Base-by-base conservation (phyloP, 495 filamentous ascomycete genomes). In the Evernia prunastri region DNA sequence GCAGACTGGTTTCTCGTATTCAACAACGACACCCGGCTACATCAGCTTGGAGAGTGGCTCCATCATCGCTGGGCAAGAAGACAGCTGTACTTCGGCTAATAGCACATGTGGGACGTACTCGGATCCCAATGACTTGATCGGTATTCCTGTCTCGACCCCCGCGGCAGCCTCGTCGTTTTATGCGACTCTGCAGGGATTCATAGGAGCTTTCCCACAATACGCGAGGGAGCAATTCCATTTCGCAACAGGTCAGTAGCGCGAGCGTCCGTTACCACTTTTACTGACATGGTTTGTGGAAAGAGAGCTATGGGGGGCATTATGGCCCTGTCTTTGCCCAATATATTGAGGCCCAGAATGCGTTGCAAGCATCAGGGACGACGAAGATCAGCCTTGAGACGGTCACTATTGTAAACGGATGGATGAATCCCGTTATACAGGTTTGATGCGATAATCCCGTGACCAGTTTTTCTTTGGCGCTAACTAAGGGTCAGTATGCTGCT, bases 281-380 rank as follows among this genome's bases (percentile, higher is more conserved):
- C 47, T 51, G 47, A 51, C 12, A 29, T 29, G 8, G 6, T 6
- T 3, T 15, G 12, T 15, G 27, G 25, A 3, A 17, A 53, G 49
- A 53, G 27, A 31, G 27, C 5, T 89, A 89, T 65, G 87, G 87
- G 17, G 86, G 86, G 2, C 85, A 85, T 37, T 89, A 88, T 56
- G 87, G 85, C 0, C 87, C 86, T 0, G 75, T 83, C 2, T 88
- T 86, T 66, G 80, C 83, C 42, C 77, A 82, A 20, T 89, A 84
- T 68, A 83, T 89, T 68, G 81, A 88, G 63, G 71, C 82, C 61
- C 86, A 89, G 70, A 91, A 91, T 62, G 75, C 75, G 64, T 76
- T 66, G 73, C 60, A 66, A n/a, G 58, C 66, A 17, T 59, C 68
- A 0, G 70, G 67, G 0, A 39, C 37, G 20, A 61, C 25, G 74